Evolutionary conservation across 768 basidiomycete species (phyloP).

Genomic region (Tricholoma terreum): DNA sequence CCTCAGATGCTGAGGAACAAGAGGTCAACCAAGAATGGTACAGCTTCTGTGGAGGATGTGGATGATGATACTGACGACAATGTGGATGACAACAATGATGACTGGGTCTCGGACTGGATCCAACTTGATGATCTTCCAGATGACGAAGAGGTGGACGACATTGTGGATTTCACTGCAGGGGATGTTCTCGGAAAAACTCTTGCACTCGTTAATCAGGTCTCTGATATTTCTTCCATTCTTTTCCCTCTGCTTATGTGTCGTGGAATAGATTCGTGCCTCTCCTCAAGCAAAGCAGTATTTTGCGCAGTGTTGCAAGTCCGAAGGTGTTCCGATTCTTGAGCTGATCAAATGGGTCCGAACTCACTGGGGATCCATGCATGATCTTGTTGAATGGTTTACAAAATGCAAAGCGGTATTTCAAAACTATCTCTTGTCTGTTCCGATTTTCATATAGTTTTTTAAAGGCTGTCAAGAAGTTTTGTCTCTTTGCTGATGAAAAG

Average conservation of each 20-base stretch:
- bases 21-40: constrained; percentile 1
- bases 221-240: constrained; percentile 4
- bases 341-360: constrained; percentile 28
- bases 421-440: background rate
- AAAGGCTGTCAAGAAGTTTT: constrained; percentile 21
- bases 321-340: constrained; percentile 15
- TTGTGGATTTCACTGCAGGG: constrained; percentile 12
- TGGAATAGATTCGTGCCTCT: constrained; percentile 20
- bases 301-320: constrained; percentile 12
- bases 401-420: constrained; percentile 5
- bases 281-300: constrained; percentile 26
- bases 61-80: too few species aligned
- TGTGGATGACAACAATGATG: constrained; percentile 15
- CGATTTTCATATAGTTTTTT: background rate
- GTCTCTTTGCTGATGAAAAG: constrained; percentile 19
- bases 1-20: constrained; percentile 9
- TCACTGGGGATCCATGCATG: constrained; percentile 27
- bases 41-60: constrained; percentile 4
- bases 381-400: constrained; percentile 16
- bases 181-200: constrained; percentile 22
- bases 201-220: constrained; percentile 20
- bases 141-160: constrained; percentile 14
- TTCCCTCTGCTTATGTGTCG: constrained; percentile 2
- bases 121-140: constrained; percentile 8
- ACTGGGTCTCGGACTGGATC: constrained; percentile 5